A percentile compares a stretch with the other conserved stretches of the same genome.
These are phyloP conservation scores for Lentinula sp. DNA, from an alignment of 768 basidiomycete species.

Conservation along the genomic window DNA sequence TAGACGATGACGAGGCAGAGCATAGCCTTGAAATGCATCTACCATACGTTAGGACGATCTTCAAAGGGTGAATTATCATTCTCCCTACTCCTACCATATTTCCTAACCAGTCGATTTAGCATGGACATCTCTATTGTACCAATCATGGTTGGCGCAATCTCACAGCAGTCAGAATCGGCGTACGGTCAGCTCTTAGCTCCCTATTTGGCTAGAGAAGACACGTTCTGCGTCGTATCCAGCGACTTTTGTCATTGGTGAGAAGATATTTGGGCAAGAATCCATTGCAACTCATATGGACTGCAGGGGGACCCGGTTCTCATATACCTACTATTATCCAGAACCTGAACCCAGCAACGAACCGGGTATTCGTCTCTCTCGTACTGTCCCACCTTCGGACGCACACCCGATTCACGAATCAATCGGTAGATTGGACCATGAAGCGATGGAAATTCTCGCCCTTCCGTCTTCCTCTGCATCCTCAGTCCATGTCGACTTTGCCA, in stretches of 20 bases:
- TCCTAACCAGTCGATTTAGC: constrained; percentile 25
- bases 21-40: constrained; percentile 99
- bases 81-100: background rate
- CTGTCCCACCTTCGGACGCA: constrained; percentile 28
- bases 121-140: constrained; percentile 81
- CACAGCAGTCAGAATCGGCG: constrained; percentile 46
- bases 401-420: constrained; percentile 84
- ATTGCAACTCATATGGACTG: background rate
- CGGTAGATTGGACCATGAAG: constrained; percentile 78
- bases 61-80: constrained; percentile 52
- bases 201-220: constrained; percentile 71
- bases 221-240: constrained; percentile 86
- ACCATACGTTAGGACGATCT: constrained; percentile 82
- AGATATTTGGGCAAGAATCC: constrained; percentile 11
- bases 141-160: constrained; percentile 81
- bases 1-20: constrained; percentile 80
- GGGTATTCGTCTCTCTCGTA: constrained; percentile 45
- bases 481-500: constrained; percentile 57
- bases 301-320: constrained; percentile 83
- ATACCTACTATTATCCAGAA: constrained; percentile 81
- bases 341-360: constrained; percentile 39
- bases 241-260: constrained; percentile 96
- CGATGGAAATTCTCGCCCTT: constrained; percentile 65
- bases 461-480: constrained; percentile 35
- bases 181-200: constrained; percentile 75